Base-by-base conservation (phyloP, 441 rosid genomes). In the Populus trichocarpa region DNA sequence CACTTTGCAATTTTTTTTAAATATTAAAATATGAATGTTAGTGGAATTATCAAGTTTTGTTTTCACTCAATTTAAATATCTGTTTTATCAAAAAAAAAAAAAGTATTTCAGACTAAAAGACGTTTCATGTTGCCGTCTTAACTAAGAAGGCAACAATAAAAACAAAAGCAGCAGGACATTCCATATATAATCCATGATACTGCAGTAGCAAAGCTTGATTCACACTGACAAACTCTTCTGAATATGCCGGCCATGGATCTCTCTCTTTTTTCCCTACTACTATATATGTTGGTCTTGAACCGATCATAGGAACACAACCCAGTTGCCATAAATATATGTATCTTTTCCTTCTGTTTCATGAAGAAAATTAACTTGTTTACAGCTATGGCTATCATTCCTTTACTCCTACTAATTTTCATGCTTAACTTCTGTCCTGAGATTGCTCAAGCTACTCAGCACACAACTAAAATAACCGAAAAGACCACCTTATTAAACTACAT, bases 401-500 rank as follows among this genome's bases (percentile, higher is more conserved):
- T 72, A 75, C 65, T 78, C 36, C 40, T 67, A 13, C 67, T 82
- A 16, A 23, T 78, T 78, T 57, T 75, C 71, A 57, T 71, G 14
- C 72, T 78, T 32, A 70, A 23, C 42, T 75, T 78, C 25, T n/a
- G 5, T 33, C 70, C 71, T 66, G 38, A 26, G 32, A 71, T 59
- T 59, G 61, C 79, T 46, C 84, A 38, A 53, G 76, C 80, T 67
- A 36, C 50, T 71, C 30, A 81, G 25, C 70, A 70, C 46, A 61
- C 70, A 74, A 40, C 75, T 67, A 26, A 77, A 68, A 23, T 23
- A 23, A 61, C 64, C 35, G 74, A 74, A 74, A 71, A 38, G 1
- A 63, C 28, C 59, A 76, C 64, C 72, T 67, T 75, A 22, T 71
- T 75, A 35, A 82, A 74, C 32, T 82, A 78, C 79, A 78, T 82